Evolutionary conservation across 2,329 filamentous ascomycete species (phyloP).

Genomic region (Talaromyces rugulosus): DNA sequence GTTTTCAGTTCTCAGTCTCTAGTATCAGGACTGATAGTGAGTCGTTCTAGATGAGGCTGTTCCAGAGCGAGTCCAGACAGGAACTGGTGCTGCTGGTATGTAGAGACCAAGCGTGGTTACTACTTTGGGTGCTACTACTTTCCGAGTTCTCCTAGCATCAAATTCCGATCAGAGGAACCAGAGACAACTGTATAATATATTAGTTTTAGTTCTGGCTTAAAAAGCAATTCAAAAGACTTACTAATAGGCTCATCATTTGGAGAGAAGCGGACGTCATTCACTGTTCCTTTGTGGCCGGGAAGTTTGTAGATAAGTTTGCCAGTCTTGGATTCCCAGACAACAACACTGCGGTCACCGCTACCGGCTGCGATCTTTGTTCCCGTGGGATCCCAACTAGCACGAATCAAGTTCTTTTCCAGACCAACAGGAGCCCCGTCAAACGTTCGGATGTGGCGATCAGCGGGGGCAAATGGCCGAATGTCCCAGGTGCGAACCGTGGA

Average conservation of each 20-base stretch:
- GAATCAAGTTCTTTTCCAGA: constrained; percentile 85
- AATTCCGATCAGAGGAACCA: constrained; percentile 80
- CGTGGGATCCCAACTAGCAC: constrained; percentile 82
- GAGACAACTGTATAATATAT: constrained; percentile 64
- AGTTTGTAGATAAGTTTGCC: constrained; percentile 92
- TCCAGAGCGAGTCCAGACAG: background rate
- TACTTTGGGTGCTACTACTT: constrained; percentile 44
- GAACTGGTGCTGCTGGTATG: background rate
- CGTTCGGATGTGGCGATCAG: constrained; percentile 76
- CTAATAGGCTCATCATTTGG: constrained; percentile 79
- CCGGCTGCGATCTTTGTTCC: constrained; percentile 86
- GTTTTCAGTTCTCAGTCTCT: background rate
- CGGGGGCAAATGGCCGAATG: constrained; percentile 87
- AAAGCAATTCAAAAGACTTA: constrained; percentile 51
- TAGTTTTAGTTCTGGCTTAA: background rate
- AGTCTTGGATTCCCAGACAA: constrained; percentile 85
- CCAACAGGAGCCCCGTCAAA: constrained; percentile 89
- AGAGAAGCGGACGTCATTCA: constrained; percentile 91
- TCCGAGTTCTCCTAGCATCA: constrained; percentile 77
- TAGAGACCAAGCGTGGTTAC: background rate
- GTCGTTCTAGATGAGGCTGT: background rate
- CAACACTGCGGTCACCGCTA: constrained; percentile 82
- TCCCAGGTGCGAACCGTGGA: constrained; percentile 95
- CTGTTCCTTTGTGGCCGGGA: constrained; percentile 89
- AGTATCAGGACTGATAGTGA: background rate